A percentile compares a stretch with the other conserved stretches of the same genome.
Evolutionary conservation across 2,329 filamentous ascomycete genomes (phyloP).

Genomic region (Fusarium proliferatum): DNA sequence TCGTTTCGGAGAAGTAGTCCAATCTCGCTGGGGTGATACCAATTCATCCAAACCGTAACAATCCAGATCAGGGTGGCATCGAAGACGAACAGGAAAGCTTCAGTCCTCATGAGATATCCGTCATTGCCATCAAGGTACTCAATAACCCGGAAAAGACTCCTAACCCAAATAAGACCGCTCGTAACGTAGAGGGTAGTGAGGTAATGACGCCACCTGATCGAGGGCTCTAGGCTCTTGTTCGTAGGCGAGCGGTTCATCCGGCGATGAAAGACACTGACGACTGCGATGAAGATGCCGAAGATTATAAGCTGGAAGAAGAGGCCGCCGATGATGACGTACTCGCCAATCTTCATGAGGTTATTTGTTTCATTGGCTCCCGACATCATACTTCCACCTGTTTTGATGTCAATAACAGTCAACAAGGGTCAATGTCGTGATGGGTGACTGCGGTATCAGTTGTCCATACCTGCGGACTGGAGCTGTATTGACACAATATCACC

Average conservation of each 20-base stretch:
- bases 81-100: background rate
- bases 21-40: background rate
- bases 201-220: background rate
- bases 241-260: background rate
- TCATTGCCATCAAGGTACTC: background rate
- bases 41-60: background rate
- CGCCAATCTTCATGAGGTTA: background rate
- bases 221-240: background rate
- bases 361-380: background rate
- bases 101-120: background rate
- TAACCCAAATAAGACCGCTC: background rate
- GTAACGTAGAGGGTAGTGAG: background rate
- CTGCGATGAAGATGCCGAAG: background rate
- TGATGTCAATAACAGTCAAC: no score
- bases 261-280: background rate
- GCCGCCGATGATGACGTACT: background rate
- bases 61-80: background rate
- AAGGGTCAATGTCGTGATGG: fast-evolving
- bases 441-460: no score
- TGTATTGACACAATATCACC: background rate
- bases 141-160: background rate
- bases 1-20: background rate
- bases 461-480: background rate
- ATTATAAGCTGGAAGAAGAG: background rate
- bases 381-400: background rate